These are phyloP conservation scores for Penicillium sp. DNA, from an alignment of 2,329 filamentous ascomycete genomes.

Conservation along the genomic window DNA sequence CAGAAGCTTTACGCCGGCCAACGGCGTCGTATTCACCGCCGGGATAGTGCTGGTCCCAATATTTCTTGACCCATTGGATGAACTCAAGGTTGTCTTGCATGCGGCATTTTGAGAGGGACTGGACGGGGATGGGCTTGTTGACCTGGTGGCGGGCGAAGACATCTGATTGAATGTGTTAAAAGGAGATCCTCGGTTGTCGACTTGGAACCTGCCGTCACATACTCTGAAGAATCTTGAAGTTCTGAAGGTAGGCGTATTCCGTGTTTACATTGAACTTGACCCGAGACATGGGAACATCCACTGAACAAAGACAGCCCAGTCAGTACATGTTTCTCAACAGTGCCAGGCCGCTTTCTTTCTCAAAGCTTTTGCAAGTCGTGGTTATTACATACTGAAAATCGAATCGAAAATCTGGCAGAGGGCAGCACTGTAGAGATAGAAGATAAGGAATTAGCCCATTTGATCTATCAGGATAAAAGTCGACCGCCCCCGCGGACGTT, in stretches of 20 bases:
- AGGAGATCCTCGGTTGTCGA: background rate
- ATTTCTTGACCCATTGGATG: slow-evolving; percentile 92
- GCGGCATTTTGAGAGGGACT: slow-evolving; percentile 92
- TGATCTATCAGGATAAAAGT: background rate
- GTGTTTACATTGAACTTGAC: slow-evolving; percentile 98
- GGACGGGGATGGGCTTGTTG: slow-evolving; percentile 86
- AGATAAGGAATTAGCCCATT: slow-evolving; percentile 1
- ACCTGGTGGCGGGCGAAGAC: slow-evolving; percentile 81
- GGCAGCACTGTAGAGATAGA: slow-evolving; percentile 65
- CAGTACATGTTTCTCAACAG: slow-evolving; percentile 6
- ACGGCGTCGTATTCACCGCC: slow-evolving; percentile 96
- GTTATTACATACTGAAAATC: slow-evolving; percentile 69
- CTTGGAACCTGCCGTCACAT: slow-evolving; percentile 37
- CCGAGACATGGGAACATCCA: slow-evolving; percentile 88
- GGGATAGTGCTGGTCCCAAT: slow-evolving; percentile 98
- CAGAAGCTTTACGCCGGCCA: slow-evolving; percentile 74
- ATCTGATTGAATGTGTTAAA: slow-evolving; percentile 48
- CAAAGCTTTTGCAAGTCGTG: background rate
- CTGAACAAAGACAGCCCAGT: slow-evolving; percentile 37
- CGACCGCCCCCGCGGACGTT: background rate
- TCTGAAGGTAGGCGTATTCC: slow-evolving; percentile 96
- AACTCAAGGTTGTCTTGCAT: slow-evolving; percentile 99
- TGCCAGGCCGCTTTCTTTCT: slow-evolving; percentile 4
- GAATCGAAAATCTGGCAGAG: slow-evolving; percentile 98
- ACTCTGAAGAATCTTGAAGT: slow-evolving; percentile 98